phyloP scores from a whole-genome alignment of 1,284 basidiomycete species.

The Melampsora americana region DNA sequence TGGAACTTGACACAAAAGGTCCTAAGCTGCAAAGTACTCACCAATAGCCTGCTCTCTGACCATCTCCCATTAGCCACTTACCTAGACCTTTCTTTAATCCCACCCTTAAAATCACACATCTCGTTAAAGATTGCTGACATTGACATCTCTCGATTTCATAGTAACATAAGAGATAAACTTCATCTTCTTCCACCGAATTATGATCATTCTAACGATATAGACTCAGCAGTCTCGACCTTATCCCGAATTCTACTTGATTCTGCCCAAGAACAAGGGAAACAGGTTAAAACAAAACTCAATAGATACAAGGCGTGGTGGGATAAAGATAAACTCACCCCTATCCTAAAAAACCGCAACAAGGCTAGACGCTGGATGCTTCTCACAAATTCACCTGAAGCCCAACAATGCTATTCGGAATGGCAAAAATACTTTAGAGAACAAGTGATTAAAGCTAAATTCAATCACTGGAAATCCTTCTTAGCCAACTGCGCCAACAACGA shows the following conservation, averaged over 20 bases:
- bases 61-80: not conserved
- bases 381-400: not conserved
- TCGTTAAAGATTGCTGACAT: not conserved
- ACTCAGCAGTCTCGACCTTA: not conserved
- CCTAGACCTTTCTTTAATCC: not conserved
- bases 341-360: not conserved
- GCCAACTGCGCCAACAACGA: not conserved
- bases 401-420: not conserved
- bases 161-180: not conserved
- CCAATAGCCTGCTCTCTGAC: not conserved
- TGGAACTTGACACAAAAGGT: not conserved
- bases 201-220: not conserved
- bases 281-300: not conserved
- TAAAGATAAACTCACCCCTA: not conserved
- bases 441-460: not conserved
- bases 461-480: too few relatives aligned
- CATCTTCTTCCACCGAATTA: not conserved
- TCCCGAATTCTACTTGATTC: not conserved
- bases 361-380: not conserved
- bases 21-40: not conserved
- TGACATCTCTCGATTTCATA: not conserved
- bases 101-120: not conserved
- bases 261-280: not conserved
- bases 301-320: not conserved
- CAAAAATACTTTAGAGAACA: not conserved